A percentile compares a stretch with the other conserved stretches of the same genome.
Conservation (phyloP, 257 asterid species). For the Solanum stenotomum region DNA sequence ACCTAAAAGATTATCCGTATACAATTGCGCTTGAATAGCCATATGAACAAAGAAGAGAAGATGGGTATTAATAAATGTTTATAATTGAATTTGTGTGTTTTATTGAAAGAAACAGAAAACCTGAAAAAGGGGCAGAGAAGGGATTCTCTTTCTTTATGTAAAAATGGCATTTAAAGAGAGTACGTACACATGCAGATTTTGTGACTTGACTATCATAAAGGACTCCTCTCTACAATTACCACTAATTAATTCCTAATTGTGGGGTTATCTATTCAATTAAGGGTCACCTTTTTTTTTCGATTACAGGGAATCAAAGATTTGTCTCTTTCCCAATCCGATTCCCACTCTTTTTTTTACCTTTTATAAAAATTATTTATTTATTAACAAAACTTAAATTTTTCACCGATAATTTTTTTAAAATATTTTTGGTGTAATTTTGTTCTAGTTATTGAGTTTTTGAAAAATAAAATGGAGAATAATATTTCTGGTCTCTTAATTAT, state of each 20-base stretch:
- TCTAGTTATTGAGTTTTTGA: background rate
- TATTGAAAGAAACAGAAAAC: constrained; percentile 25
- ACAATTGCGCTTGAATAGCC: constrained; percentile 61
- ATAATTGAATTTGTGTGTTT: background rate
- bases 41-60: constrained; percentile 1
- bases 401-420: background rate
- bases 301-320: constrained; percentile 1
- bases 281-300: background rate
- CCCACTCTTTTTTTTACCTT: background rate
- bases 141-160: constrained; percentile 11
- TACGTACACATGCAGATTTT: constrained; percentile 55
- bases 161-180: constrained; percentile 13
- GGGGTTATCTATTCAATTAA: background rate
- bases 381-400: background rate
- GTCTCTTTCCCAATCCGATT: background rate
- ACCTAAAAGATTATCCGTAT: constrained; percentile 31
- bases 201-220: constrained; percentile 34
- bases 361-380: background rate
- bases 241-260: background rate
- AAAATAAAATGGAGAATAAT: too few species aligned
- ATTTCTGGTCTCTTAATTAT: background rate
- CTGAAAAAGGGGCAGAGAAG: constrained; percentile 3
- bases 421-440: background rate
- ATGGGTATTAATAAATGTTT: too few species aligned
- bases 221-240: background rate